Evolutionary conservation across 1,284 basidiomycete genomes (phyloP), one percentile per base, ranked within the genome.

Genomic region (Chalciporus sp.): DNA sequence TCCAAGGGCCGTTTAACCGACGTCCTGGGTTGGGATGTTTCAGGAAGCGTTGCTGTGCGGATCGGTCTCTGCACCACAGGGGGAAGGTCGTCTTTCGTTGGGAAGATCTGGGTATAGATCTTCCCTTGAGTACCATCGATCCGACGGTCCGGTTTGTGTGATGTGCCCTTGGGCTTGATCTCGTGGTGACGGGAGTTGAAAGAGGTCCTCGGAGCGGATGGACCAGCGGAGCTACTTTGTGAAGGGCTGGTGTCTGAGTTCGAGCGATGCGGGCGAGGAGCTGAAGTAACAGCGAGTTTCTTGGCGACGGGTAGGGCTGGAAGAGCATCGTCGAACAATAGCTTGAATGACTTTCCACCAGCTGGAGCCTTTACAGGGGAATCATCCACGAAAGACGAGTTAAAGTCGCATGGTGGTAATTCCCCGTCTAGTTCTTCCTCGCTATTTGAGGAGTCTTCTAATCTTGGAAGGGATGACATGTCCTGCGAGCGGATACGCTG

Each of bases 281-380:
- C 28, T 5, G 47, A 53, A 5, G 50, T 23, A 8, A 42, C 46
- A 16, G 37, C 9, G 26, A 23, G 42, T 28, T 56, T 68, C 52
- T 56, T 70, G 1, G 54, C 27, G 7, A 60, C 20, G 50, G 49
- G 61, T 52, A 70, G 68, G 28, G 72, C 59, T 16, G 64, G 66
- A 48, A 69, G 61, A 51, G 61, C 63, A 55, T 90, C 87, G 33
- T 88, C 81, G 61, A 92, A 92, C 39, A 92, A 71, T 19, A 79
- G 70, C 55, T 80, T 82, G 74, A 90, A 92, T 2, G 77, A 76
- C 65, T 80, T 85, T 49, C 76, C 76, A 43, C 79, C 77, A 17
- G 71, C 70, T 6, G 77, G 75, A 27, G 74, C 73, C 67, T 91
- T 92, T 53, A 84, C 75, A 11, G 90, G 89, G 7, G 89, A 88